Conservation (phyloP, 2,329 filamentous ascomycete genomes). For the Talaromyces sp. region DNA sequence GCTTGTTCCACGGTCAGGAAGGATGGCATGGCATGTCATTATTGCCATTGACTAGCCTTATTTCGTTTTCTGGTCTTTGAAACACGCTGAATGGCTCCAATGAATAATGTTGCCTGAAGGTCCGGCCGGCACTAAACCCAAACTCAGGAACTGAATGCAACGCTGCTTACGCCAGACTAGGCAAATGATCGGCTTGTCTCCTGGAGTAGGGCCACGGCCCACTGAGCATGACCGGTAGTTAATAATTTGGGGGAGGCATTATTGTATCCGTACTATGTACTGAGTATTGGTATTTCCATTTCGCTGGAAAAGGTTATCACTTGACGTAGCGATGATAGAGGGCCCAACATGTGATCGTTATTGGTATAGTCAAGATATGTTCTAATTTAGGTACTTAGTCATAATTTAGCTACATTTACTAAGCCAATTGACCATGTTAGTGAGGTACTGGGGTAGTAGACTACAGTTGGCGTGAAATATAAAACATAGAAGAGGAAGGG, state of each 20-base stretch:
- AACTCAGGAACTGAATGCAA: not conserved
- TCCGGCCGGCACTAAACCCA: not conserved
- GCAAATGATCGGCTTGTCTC: not conserved
- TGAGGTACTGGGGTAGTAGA: not conserved
- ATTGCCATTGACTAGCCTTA: not conserved
- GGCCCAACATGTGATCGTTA: not conserved
- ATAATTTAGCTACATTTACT: too few species aligned
- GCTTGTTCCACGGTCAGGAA: not conserved
- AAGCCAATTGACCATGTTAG: too few species aligned
- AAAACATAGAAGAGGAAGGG: not conserved
- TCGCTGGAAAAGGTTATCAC: not conserved
- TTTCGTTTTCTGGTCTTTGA: not conserved
- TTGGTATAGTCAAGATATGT: not conserved
- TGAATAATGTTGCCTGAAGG: not conserved
- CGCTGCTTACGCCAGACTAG: not conserved
- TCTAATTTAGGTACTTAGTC: not conserved
- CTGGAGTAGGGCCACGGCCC: not conserved
- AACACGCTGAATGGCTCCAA: not conserved
- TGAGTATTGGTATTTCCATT: not conserved
- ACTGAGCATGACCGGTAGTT: not conserved
- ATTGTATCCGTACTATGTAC: not conserved
- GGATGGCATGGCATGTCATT: not conserved
- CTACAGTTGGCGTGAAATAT: not conserved
- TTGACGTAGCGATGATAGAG: not conserved
- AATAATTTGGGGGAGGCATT: not conserved